Evolutionary conservation across 2,329 filamentous ascomycete species (phyloP).

Genomic region (Neopestalotiopsis sp.): DNA sequence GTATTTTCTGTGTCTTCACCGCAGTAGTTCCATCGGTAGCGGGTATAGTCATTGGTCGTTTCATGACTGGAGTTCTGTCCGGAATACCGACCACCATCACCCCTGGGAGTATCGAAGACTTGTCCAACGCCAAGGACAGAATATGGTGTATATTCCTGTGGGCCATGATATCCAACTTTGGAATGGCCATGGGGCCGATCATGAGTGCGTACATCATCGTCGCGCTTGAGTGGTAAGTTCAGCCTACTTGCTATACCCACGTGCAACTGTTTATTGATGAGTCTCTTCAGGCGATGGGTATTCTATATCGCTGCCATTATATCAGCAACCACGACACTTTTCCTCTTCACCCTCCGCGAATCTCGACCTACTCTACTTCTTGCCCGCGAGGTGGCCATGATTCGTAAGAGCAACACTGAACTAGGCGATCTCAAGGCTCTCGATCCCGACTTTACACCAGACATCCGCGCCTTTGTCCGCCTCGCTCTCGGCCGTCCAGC

Average conservation of each 20-base stretch:
- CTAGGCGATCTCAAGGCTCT: conserved; percentile 29
- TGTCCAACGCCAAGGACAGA: conserved; percentile 49
- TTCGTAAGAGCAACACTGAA: conserved; percentile 16
- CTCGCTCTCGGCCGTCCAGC: conserved; percentile 46
- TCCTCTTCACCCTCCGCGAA: conserved; percentile 45
- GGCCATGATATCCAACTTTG: conserved; percentile 47
- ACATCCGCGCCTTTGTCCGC: conserved; percentile 40
- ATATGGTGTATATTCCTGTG: conserved; percentile 52
- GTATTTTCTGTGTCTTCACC: conserved; percentile 7
- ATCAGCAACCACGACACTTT: conserved; percentile 36
- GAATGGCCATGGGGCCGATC: conserved; percentile 48
- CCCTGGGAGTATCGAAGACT: conserved; percentile 53
- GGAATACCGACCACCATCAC: conserved; percentile 53
- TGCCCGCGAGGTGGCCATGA: conserved; percentile 23
- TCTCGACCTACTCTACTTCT: conserved; percentile 50
- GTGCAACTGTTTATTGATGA: neutral
- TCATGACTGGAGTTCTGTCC: conserved; percentile 48
- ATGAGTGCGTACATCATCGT: conserved; percentile 46
- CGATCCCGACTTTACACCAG: conserved; percentile 45
- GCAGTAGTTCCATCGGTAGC: neutral
- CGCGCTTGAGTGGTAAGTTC: conserved; percentile 39
- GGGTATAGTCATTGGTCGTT: conserved; percentile 35
- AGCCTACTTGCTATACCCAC: neutral
- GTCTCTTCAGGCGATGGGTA: conserved; percentile 38
- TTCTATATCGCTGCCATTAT: conserved; percentile 47